These are phyloP conservation scores for Amanita pallidorosea DNA, from an alignment of 768 basidiomycete species.

Conservation along the genomic window DNA sequence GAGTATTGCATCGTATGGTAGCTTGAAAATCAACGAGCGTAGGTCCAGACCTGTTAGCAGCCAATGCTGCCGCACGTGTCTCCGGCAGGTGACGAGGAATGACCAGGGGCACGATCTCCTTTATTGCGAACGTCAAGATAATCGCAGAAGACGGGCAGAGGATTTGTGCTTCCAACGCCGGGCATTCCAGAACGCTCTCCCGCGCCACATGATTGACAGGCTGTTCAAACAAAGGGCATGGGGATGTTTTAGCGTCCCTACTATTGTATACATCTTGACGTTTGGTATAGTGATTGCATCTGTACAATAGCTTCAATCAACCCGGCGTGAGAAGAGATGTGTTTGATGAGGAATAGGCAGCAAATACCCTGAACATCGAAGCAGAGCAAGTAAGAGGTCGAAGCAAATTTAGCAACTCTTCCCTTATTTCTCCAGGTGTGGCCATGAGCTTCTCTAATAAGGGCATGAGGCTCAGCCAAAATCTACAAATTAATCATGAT, in stretches of 20 bases:
- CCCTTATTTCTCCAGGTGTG: constrained; percentile 25
- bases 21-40: constrained; percentile 41
- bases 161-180: constrained; percentile 9
- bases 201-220: not conserved
- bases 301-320: constrained; percentile 1
- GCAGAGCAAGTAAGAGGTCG: constrained; percentile 25
- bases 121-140: constrained; percentile 40
- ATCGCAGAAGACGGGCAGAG: constrained; percentile 37
- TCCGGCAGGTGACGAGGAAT: constrained; percentile 41
- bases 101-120: constrained; percentile 31
- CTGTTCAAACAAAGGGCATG: not conserved
- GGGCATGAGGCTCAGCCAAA: constrained; percentile 9
- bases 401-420: constrained; percentile 29
- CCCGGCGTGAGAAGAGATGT: constrained; percentile 11
- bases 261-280: not conserved
- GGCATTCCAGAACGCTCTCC: not conserved
- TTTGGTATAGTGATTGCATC: constrained; percentile 1
- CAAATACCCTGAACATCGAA: constrained; percentile 16
- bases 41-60: constrained; percentile 35
- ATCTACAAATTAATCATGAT: not conserved
- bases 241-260: not conserved
- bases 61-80: constrained; percentile 33
- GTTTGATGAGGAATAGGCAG: constrained; percentile 8
- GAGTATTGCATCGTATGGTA: constrained; percentile 31
- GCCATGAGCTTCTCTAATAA: constrained; percentile 23